phyloP scores from a whole-genome alignment of 768 basidiomycete species.

The Suillus variegatus region DNA sequence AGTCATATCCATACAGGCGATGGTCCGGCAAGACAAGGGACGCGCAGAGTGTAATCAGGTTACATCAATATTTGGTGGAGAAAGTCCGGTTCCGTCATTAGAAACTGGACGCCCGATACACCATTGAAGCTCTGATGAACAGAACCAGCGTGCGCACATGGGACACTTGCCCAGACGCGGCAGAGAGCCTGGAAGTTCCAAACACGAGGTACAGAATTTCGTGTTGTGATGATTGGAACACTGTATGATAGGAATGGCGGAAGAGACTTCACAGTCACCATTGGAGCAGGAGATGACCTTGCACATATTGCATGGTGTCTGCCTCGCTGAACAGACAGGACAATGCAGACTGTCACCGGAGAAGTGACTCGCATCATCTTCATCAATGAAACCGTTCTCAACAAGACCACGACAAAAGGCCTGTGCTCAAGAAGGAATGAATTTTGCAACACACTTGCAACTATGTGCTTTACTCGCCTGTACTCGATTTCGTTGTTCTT shows the following conservation, averaged over 20 bases:
- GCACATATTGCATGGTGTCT: not conserved
- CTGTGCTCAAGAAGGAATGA: not conserved
- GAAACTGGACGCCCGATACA: conserved; percentile 1
- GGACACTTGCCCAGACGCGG: not conserved
- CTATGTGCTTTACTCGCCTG: not conserved
- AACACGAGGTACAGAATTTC: not conserved
- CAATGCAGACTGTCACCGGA: not conserved
- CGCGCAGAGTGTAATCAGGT: conserved; percentile 4
- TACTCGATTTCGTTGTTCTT: not conserved
- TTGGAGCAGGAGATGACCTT: not conserved
- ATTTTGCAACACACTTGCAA: not conserved
- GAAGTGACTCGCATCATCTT: not conserved
- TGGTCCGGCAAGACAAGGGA: not conserved
- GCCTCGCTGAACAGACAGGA: not conserved
- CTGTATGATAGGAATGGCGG: not conserved
- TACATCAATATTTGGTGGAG: not conserved
- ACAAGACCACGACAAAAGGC: not conserved
- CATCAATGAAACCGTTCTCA: not conserved
- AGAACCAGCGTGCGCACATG: not conserved
- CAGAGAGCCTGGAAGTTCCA: not conserved
- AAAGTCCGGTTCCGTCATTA: not conserved
- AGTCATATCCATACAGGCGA: not conserved
- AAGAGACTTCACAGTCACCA: not conserved
- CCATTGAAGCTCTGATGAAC: conserved; percentile 1
- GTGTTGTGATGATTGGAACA: not conserved